Evolutionary conservation across 2,329 filamentous ascomycete species (phyloP), one percentile per base, ranked within the genome.

Genomic region (Xylariaceae sp.): DNA sequence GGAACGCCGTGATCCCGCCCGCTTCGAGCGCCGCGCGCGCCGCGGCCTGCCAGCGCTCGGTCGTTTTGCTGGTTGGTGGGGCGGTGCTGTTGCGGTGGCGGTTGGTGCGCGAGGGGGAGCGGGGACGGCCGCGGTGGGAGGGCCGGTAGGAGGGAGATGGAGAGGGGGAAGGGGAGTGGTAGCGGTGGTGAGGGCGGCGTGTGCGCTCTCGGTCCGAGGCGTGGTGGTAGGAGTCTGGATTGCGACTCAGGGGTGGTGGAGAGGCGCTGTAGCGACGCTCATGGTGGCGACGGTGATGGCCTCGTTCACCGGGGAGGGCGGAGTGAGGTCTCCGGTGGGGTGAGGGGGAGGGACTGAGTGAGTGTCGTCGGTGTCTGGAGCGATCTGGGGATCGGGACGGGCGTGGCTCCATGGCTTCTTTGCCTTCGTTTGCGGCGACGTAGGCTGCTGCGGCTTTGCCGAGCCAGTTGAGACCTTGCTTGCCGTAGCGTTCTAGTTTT

Each of bases 1-100:
- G 74, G 71, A 80, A 77, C 7, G 77, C 77, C 2, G 79, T 78
- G 52, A 80, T 72, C 1, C 78, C 79, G 42, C 78, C 79, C 0
- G 79, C 79, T 39, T 76, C 74, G 1, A 81, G 68, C 2, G 79
- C 79, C 1, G 78, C 78, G 2, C 76, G 74, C 1, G 77, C 77
- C 0, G 78, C 77, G 62, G 68, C 66, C 64, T 72, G 70, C 71
- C 69, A 72, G 9, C 68, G 63, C 0, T 68, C 62, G 1, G 66
- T 67, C 4, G 49, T 55, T 39, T 55, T 62, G 15, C 58, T 30
- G 3, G 67, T 34, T 10, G 65, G 58, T 8, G 58, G 51, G 5
- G 59, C 60, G 2, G 57, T 59, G 15, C 55, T 62, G 6, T 48
- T 55, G 15, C 57, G 60, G n/a, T 8, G 13, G 37, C 35, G 54